Evolutionary conservation across 23 red algal genomes (phyloP), one percentile per base, ranked within the genome.

Genomic region (Gracilaria caudata): DNA sequence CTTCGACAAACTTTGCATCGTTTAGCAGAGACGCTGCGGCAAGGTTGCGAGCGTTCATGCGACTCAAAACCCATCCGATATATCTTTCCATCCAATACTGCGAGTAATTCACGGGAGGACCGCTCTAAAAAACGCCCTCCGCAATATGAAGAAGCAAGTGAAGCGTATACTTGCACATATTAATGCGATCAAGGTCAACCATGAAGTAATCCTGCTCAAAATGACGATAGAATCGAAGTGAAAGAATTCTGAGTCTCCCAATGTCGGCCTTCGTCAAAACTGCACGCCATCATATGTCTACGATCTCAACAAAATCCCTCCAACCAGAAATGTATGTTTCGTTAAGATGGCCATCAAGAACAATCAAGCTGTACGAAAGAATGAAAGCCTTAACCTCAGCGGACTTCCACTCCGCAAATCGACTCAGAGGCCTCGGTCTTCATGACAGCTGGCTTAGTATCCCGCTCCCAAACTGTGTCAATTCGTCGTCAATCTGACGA

Each of bases 11-110:
- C 40, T 20, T 16, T 30, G 37, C 72, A 77, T 77, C 49, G 9
- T 10, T 77, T 2, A 77, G 25, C 4, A 77, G 40, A 14, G 72
- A 77, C 16, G 72, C 72, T 20, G 72, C 72, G 11, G 72, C 72
- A 29, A 77, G 25, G 26, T 55, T 47, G 29, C 72, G 4, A 49
- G 37, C 7, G 40, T 73, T 73, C 40, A 73, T 39, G 35, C 68
- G 11, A 21, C 68, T 46, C 4, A 73, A 37, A 6, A 51, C 8
- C 72, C 72, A 63, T 26, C 51, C 0, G 23, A 64, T 57, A 39
- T 63, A 81, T 30, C 78, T 0, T n/a, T 61, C 78, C 53, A 63
- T 60, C 78, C 53, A 81, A 51, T 56, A 81, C n/a, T 81, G 78
- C 0, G 45, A 56, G 26, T 41, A 61, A 6, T 36, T 32, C 11